Base-by-base conservation (phyloP, 169 alveolate genomes). In the Toxoplasma gondii region DNA sequence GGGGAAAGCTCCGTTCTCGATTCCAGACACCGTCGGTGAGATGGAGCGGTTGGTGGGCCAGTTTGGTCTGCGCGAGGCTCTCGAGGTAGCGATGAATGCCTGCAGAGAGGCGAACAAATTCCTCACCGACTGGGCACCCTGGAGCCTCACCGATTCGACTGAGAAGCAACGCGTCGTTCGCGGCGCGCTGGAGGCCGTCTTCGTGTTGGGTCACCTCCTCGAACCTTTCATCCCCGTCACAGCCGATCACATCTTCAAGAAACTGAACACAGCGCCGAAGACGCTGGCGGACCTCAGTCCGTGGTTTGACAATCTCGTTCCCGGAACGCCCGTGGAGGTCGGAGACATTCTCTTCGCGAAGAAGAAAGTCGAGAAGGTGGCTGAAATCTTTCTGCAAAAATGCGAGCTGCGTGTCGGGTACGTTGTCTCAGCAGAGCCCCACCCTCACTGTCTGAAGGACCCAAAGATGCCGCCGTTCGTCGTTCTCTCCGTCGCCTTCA, bases 91-190 rank as follows among this genome's bases (percentile, higher is more conserved):
- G 29, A 93, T 98, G 78, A 95, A 96, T 49, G 97, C 97, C 39
- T 97, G 97, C 81, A 95, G 98, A 83, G 97, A 96, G 74, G 94
- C 97, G 58, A 98, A 98, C 96, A 97, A 97, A 90, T 98, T 94
- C 86, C 94, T 98, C 43, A 98, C 99, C 0, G 98, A 96, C 82
- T 95, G 94, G 27, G 98, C 98, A 24, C 99, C 99, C 10, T 98
- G 99, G 99, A 94, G 43, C 29, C 53, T 91, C 82, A 45, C 82
- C 12, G 92, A 94, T 54, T 58, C 44, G 7, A 74, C 12, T 54
- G 78, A 69, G 88, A 88, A 53, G 64, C 86, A 69, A 78, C 58
- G 97, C 41, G 95, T 96, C 31, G 96, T 98, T n/a, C 96, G 99
- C 82, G 91, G 96, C n/a, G 96, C 97, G 91, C 95, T 98, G 88